These are phyloP conservation scores for Umbellularia californica DNA, from an alignment of 164 flowering plant genomes.

Conservation along the genomic window DNA sequence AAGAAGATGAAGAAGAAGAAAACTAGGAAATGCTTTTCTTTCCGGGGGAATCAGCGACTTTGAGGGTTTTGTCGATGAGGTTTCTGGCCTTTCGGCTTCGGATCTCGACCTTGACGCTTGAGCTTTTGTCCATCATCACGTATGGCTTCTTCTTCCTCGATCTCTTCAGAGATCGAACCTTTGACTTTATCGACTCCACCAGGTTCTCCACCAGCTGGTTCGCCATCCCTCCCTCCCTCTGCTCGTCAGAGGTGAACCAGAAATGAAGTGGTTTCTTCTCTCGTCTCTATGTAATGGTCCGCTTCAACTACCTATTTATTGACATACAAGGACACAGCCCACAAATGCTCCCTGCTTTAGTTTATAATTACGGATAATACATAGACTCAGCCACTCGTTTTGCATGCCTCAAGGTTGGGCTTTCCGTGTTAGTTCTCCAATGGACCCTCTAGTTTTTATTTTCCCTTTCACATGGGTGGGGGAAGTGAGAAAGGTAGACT, in stretches of 20 bases:
- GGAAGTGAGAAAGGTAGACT: no score
- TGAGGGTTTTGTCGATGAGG: constrained; percentile 72
- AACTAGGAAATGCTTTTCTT: constrained; percentile 33
- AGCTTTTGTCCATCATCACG: constrained; percentile 83
- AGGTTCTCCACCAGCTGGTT: constrained; percentile 55
- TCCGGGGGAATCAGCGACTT: constrained; percentile 67
- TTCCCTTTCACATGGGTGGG: no score
- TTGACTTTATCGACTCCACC: constrained; percentile 74
- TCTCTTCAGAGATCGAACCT: constrained; percentile 66
- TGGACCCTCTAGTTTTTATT: no score
- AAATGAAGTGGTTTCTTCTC: neutral
- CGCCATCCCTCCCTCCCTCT: constrained; percentile 32
- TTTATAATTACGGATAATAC: no score
- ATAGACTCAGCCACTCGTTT: no score
- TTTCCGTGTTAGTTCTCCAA: no score
- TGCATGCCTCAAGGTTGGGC: no score
- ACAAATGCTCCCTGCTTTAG: no score
- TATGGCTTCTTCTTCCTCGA: constrained; percentile 53
- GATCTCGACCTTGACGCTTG: constrained; percentile 82
- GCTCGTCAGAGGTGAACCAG: neutral
- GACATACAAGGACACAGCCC: no score
- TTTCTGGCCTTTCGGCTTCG: constrained; percentile 67
- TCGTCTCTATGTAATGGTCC: no score
- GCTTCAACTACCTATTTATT: no score
- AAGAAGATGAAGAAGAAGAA: neutral